Conservation (phyloP, 2,329 filamentous ascomycete species). For the Sphaerostilbella broomeana region DNA sequence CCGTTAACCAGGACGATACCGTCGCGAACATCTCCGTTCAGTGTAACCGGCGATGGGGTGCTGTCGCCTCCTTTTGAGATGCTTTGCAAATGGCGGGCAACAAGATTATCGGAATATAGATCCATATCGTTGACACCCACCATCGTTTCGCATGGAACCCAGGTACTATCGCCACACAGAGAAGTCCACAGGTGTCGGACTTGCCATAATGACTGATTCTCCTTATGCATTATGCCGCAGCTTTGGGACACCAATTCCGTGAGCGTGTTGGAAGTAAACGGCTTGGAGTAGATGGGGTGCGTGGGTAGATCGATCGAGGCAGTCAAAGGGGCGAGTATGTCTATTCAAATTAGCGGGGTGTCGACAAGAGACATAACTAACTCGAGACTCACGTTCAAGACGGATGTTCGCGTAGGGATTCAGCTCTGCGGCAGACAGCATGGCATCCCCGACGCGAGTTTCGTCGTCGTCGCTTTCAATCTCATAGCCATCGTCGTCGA, state of each 20-base stretch:
- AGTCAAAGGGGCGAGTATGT: constrained; percentile 68
- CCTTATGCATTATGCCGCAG: constrained; percentile 65
- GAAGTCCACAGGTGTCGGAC: constrained; percentile 68
- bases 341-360: constrained; percentile 37
- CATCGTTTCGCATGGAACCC: constrained; percentile 56
- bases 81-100: constrained; percentile 31
- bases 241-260: constrained; percentile 64
- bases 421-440: constrained; percentile 57
- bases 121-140: constrained; percentile 49
- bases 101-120: constrained; percentile 45
- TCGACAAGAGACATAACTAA: neutral
- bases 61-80: constrained; percentile 19
- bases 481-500: constrained; percentile 74
- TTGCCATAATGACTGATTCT: constrained; percentile 65
- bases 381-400: constrained; percentile 55
- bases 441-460: constrained; percentile 53
- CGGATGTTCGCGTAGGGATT: constrained; percentile 69
- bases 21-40: constrained; percentile 20
- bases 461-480: constrained; percentile 68
- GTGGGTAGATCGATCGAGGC: constrained; percentile 66
- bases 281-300: constrained; percentile 67
- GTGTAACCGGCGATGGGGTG: constrained; percentile 7
- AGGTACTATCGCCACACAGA: constrained; percentile 67
- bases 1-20: constrained; percentile 6
- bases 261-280: constrained; percentile 68